Base-by-base conservation (phyloP, 139 green algal genomes). In the Chlorella sp. region DNA sequence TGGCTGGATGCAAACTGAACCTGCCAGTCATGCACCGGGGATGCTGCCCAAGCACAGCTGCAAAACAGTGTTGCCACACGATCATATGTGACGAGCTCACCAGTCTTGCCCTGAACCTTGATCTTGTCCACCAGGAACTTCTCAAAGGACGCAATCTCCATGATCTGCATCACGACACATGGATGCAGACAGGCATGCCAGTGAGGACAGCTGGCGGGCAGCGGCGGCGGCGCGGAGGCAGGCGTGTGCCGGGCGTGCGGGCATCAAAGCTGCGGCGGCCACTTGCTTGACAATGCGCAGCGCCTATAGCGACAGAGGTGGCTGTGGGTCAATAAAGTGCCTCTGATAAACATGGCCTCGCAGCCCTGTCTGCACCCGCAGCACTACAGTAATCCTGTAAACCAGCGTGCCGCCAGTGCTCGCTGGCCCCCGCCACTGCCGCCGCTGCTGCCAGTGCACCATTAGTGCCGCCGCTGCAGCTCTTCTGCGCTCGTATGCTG, bases 101-200 rank as follows among this genome's bases (percentile, higher is more conserved):
- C 95, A 48, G 96, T 94, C 94, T 99, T 99, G 90, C 94, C 94
- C 61, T 96, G 90, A 36, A 99, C 97, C 96, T 99, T 99, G 94
- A 99, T 99, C 90, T 97, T 96, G 78, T 99, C 98, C 28, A 95
- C 57, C 86, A 99, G 94, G 95, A 99, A 99, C 93, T 99, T 99
- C 96, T 99, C 97, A 91, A 99, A 99, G 42, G 95, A 96, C 7
- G 94, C 96, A 90, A 99, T 95, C 87, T 98, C 96, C 96, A 98
- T 98, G 88, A 98, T 98, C 92, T 97, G 84, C 37, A 68, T 3
- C 19, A 53, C 26, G 26, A 0, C 0, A 71, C 5, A 71, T 26
- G 12, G 12, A 57, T 26, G 64, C 5, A 71, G 11, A 28, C 16
- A 71, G 22, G 64, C 64, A 28, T 57, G 48, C 48, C 79, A 40